A percentile compares a stretch with the other conserved stretches of the same genome.
These are phyloP conservation scores for Phytopythium sindhum DNA, from an alignment of 352 stramenopile genomes.

Conservation along the genomic window DNA sequence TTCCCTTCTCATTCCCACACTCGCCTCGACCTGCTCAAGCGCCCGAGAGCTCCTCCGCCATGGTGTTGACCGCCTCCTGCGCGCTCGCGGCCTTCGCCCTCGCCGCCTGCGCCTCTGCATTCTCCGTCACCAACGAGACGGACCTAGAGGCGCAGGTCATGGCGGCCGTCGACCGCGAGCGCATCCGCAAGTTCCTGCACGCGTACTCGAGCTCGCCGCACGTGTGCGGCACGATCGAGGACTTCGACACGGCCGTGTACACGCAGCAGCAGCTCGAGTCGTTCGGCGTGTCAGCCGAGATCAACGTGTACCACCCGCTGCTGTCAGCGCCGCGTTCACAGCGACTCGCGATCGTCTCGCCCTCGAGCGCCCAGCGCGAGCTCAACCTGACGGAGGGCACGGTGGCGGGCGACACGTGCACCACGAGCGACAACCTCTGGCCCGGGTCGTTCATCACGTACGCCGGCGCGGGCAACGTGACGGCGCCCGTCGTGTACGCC, in stretches of 20 bases:
- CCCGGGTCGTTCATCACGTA: conserved; percentile 48
- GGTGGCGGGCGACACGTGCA: conserved; percentile 60
- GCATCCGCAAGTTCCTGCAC: conserved; percentile 7
- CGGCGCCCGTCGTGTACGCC: conserved; percentile 42
- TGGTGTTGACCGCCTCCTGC: not conserved
- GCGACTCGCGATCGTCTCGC: conserved; percentile 36
- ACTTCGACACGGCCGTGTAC: conserved; percentile 26
- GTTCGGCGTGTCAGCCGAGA: conserved; percentile 49
- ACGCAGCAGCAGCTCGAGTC: conserved; percentile 15
- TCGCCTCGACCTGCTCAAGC: not conserved
- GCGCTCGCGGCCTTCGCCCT: not conserved
- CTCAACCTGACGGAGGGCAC: conserved; percentile 54
- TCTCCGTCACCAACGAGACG: not conserved
- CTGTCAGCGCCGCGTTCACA: conserved; percentile 52
- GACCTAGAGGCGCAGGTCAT: not conserved
- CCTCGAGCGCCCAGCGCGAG: conserved; percentile 18
- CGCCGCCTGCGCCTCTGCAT: not conserved
- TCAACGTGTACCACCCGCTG: conserved; percentile 60
- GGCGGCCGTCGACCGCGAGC: conserved; percentile 1
- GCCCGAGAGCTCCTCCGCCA: not conserved
- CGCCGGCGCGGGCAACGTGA: conserved; percentile 26
- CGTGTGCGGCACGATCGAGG: conserved; percentile 15
- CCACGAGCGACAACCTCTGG: conserved; percentile 44
- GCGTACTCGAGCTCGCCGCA: conserved; percentile 20
- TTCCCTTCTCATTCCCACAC: not conserved